These are phyloP conservation scores for Ceratocystis lukuohia DNA, from an alignment of 2,329 filamentous ascomycete species.

Conservation along the genomic window DNA sequence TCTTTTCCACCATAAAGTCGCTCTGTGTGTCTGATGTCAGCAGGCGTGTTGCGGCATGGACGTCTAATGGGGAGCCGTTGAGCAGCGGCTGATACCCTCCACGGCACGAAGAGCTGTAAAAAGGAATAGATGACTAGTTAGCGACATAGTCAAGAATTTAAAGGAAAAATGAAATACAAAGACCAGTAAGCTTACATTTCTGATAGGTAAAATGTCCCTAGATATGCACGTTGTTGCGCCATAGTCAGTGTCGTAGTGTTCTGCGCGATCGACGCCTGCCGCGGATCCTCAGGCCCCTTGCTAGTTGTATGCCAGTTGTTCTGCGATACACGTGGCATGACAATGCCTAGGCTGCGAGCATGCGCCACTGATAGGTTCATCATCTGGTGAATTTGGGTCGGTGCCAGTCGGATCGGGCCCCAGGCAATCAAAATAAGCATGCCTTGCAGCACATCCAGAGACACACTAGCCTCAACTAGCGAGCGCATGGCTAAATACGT, in stretches of 20 bases:
- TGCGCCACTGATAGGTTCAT: conserved; percentile 31
- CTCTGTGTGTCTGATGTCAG: conserved; percentile 14
- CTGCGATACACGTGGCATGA: conserved; percentile 22
- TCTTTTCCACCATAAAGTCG: conserved; percentile 19
- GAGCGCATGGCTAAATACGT: conserved; percentile 32
- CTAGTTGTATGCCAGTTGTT: conserved; percentile 18
- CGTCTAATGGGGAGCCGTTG: conserved; percentile 16
- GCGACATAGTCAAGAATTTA: not conserved
- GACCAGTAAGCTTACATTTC: conserved; percentile 27
- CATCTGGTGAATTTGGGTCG: conserved; percentile 22
- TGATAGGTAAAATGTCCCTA: conserved; percentile 31
- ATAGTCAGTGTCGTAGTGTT: conserved; percentile 19
- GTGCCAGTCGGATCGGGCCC: conserved; percentile 25
- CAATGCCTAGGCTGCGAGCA: conserved; percentile 30
- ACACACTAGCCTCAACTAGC: conserved; percentile 30
- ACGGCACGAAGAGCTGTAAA: conserved; percentile 15
- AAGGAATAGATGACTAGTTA: not conserved
- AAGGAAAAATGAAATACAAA: not conserved
- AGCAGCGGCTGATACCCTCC: conserved; percentile 16
- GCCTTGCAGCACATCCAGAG: conserved; percentile 35
- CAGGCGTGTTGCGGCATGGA: conserved; percentile 15
- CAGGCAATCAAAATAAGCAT: conserved; percentile 34
- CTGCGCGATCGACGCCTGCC: conserved; percentile 16
- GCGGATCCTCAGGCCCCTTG: conserved; percentile 16
- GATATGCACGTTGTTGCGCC: conserved; percentile 30